A percentile compares a stretch with the other conserved stretches of the same genome.
These are phyloP conservation scores for Vaccinium vitisidaea DNA, from an alignment of 148 eudicot species.

Conservation along the genomic window DNA sequence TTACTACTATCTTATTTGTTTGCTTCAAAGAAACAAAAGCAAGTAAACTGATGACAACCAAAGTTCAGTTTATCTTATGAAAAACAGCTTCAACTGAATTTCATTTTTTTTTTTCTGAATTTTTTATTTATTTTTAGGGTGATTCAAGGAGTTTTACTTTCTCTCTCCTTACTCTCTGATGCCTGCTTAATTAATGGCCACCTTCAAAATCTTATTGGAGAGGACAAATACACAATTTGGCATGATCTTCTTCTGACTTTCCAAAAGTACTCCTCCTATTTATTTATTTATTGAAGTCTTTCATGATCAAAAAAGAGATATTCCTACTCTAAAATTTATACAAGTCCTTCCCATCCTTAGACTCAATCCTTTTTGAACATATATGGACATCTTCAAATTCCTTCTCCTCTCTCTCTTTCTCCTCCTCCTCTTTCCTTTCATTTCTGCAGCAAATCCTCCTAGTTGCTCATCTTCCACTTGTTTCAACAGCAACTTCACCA, in stretches of 20 bases:
- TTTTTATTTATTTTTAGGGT: too few relatives aligned
- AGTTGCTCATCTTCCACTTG: constrained; percentile 40
- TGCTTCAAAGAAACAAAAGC: background rate
- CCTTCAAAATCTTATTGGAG: background rate
- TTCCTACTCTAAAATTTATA: background rate
- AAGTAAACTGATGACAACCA: background rate
- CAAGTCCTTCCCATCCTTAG: background rate
- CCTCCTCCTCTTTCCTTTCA: constrained; percentile 15
- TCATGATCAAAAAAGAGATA: background rate
- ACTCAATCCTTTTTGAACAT: background rate
- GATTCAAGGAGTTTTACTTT: background rate
- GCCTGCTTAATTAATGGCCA: background rate
- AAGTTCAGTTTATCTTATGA: background rate
- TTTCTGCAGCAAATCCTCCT: background rate
- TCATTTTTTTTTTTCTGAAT: too few relatives aligned
- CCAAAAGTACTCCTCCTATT: background rate
- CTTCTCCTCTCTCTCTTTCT: constrained; percentile 13
- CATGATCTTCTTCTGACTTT: background rate
- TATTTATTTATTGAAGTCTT: background rate
- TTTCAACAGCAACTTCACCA: constrained; percentile 20
- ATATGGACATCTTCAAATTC: constrained; percentile 41
- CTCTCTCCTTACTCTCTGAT: too few relatives aligned
- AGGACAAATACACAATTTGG: background rate
- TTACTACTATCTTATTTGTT: too few relatives aligned
- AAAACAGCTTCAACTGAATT: background rate